These are phyloP conservation scores for Fomitopsis schrenkii DNA, from an alignment of 1,284 basidiomycete genomes.

Conservation along the genomic window DNA sequence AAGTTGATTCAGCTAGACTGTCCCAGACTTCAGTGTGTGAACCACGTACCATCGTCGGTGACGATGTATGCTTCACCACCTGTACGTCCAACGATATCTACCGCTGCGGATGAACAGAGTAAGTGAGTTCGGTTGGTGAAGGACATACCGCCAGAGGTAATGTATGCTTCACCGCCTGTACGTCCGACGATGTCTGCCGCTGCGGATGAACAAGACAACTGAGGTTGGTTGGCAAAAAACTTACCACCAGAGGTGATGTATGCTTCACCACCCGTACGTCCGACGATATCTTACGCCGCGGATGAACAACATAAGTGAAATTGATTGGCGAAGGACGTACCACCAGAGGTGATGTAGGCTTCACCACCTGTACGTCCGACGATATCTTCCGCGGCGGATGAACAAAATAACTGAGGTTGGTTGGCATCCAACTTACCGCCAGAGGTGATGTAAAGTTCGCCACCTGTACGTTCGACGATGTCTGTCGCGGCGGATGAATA, in stretches of 20 bases:
- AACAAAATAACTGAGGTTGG: too few relatives aligned
- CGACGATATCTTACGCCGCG: not conserved
- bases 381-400: not conserved
- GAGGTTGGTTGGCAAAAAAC: too few relatives aligned
- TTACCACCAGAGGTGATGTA: not conserved
- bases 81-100: not conserved
- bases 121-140: too few relatives aligned
- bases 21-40: too few relatives aligned
- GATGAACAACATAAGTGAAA: too few relatives aligned
- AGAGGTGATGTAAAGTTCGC: not conserved
- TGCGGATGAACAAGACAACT: too few relatives aligned
- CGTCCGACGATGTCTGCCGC: not conserved
- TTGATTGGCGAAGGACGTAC: too few relatives aligned
- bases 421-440: too few relatives aligned
- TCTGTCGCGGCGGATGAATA: not conserved
- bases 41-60: too few relatives aligned
- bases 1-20: too few relatives aligned
- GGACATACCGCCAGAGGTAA: not conserved
- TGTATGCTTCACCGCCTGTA: not conserved
- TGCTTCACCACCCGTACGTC: not conserved
- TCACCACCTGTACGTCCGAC: not conserved
- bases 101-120: too few relatives aligned
- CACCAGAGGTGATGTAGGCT: not conserved
- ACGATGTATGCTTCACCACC: not conserved
- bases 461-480: not conserved